A percentile compares a stretch with the other conserved stretches of the same genome.
These are phyloP conservation scores for Clonostachys solani DNA, from an alignment of 2,329 filamentous ascomycete genomes.

Conservation along the genomic window DNA sequence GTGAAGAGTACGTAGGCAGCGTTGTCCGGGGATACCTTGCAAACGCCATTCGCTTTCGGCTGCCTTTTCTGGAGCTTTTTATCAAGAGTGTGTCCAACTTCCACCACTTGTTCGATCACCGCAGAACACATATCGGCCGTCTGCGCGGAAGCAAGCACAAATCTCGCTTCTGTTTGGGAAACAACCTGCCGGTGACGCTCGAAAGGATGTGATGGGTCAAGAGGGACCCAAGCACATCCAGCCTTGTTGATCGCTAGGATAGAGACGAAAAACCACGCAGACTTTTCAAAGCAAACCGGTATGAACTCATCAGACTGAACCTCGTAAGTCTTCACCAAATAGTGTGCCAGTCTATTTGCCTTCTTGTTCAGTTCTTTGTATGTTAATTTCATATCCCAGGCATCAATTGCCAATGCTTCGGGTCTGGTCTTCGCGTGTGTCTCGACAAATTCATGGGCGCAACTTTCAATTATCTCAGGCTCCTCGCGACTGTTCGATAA, in stretches of 20 bases:
- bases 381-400: neutral
- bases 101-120: conserved; percentile 17
- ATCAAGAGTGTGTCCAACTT: neutral
- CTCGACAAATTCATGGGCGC: neutral
- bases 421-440: neutral
- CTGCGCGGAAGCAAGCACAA: conserved; percentile 32
- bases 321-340: conserved; percentile 1
- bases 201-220: conserved; percentile 39
- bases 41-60: neutral
- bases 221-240: conserved; percentile 39
- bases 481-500: neutral
- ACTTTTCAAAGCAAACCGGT: conserved; percentile 41
- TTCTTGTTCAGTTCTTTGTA: neutral
- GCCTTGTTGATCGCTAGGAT: conserved; percentile 42
- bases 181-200: conserved; percentile 37
- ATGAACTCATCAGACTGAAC: neutral
- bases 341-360: neutral
- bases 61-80: neutral
- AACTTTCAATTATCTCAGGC: neutral
- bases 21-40: neutral
- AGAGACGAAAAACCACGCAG: conserved; percentile 36
- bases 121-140: conserved; percentile 23
- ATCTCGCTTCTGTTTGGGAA: conserved; percentile 30
- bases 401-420: neutral
- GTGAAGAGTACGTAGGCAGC: conserved; percentile 8